Evolutionary conservation across 805 yeast species (phyloP).

Genomic region (Myxozyma lipomycoides): DNA sequence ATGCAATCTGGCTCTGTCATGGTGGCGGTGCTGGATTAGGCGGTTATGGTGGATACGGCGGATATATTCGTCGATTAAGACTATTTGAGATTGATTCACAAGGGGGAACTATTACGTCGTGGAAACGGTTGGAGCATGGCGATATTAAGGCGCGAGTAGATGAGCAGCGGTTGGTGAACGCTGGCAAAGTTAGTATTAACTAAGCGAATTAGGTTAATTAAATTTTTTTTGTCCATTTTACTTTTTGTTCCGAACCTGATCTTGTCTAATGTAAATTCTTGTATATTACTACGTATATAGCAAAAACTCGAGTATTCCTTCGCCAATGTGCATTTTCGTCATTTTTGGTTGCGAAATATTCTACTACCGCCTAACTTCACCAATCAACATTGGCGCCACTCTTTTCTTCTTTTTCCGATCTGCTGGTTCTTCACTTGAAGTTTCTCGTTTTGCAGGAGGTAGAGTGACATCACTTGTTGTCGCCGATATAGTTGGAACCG

Average conservation of each 20-base stretch:
- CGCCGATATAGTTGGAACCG: conserved; percentile 12
- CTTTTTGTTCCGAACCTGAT: neutral
- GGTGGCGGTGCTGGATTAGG: conserved; percentile 96
- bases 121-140: conserved; percentile 67
- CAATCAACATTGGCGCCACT: conserved; percentile 22
- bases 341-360: no score
- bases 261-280: no score
- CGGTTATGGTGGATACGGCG: conserved; percentile 92
- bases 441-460: neutral
- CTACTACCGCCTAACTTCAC: conserved; percentile 10
- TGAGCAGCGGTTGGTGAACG: conserved; percentile 47
- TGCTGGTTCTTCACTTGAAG: neutral
- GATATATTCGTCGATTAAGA: conserved; percentile 75
- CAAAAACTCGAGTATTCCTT: no score
- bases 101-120: conserved; percentile 50
- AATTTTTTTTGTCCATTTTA: neutral
- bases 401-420: conserved; percentile 17
- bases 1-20: conserved; percentile 77
- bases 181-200: conserved; percentile 42
- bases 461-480: neutral
- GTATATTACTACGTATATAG: no score
- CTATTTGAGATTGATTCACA: conserved; percentile 59
- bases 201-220: neutral
- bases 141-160: conserved; percentile 43
- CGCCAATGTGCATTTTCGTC: no score